These are phyloP conservation scores for Tylopilus sp. DNA, from an alignment of 768 basidiomycete species.

Conservation along the genomic window DNA sequence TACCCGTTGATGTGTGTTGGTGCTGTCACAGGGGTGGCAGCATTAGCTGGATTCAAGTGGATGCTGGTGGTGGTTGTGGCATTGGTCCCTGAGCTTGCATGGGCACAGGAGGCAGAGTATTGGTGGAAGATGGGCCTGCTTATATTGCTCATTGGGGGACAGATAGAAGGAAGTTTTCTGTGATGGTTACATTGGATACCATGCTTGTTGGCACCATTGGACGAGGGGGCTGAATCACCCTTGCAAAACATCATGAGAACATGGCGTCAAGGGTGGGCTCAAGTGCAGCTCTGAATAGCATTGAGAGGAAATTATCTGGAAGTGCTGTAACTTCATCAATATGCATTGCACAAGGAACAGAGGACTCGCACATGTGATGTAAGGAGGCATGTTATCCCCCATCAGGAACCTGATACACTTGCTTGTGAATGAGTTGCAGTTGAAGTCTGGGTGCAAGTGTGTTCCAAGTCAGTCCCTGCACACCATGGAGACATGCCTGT, in stretches of 20 bases:
- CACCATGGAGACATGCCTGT: not conserved
- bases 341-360: not conserved
- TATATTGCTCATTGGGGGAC: constrained; percentile 54
- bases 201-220: constrained; percentile 18
- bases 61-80: not conserved
- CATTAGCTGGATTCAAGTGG: constrained; percentile 20
- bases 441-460: constrained; percentile 60
- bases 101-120: not conserved
- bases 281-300: constrained; percentile 81
- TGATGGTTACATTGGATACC: constrained; percentile 45
- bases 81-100: too few species aligned
- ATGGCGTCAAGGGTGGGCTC: constrained; percentile 90
- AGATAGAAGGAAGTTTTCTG: constrained; percentile 53
- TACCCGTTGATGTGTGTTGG: constrained; percentile 76
- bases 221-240: constrained; percentile 31
- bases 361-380: constrained; percentile 62
- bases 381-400: constrained; percentile 73
- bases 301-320: constrained; percentile 82
- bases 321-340: constrained; percentile 45
- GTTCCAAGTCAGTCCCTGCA: not conserved
- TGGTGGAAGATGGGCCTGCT: constrained; percentile 7
- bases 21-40: constrained; percentile 43
- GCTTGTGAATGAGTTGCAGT: constrained; percentile 93
- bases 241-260: constrained; percentile 51
- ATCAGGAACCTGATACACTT: constrained; percentile 87